Evolutionary conservation across 106 monocot genomes (phyloP).

Genomic region (Iris macrosiphon): DNA sequence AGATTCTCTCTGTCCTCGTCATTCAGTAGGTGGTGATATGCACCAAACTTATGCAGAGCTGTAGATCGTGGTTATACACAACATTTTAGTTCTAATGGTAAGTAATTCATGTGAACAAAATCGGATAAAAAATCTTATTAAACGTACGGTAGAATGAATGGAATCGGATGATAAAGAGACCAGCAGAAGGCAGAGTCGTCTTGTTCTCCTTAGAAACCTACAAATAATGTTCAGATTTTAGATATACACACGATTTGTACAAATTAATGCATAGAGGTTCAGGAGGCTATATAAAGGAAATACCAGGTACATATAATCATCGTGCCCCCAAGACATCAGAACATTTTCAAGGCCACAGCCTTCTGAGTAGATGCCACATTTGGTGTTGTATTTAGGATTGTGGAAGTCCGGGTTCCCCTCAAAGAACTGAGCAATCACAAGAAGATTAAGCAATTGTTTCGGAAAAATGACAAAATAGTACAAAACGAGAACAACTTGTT

Average conservation of each 20-base stretch:
- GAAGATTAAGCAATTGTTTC: too few relatives aligned
- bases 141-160: constrained; percentile 91
- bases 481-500: too few relatives aligned
- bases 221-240: too few relatives aligned
- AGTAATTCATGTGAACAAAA: too few relatives aligned
- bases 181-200: constrained; percentile 68
- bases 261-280: too few relatives aligned
- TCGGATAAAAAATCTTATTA: too few relatives aligned
- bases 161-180: constrained; percentile 75
- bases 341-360: constrained; percentile 84
- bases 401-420: constrained; percentile 52
- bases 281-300: not conserved
- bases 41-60: constrained; percentile 83
- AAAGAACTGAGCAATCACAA: constrained; percentile 37
- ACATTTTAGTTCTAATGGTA: too few relatives aligned
- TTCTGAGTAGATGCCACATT: constrained; percentile 65
- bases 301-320: constrained; percentile 95
- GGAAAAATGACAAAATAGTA: too few relatives aligned
- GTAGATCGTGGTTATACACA: too few relatives aligned
- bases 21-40: constrained; percentile 76
- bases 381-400: constrained; percentile 60
- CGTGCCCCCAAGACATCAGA: constrained; percentile 85
- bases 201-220: constrained; percentile 88
- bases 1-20: constrained; percentile 84
- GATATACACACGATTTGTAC: too few relatives aligned